Conservation (phyloP, 2,329 filamentous ascomycete genomes). For the Clonostachys rosea region DNA sequence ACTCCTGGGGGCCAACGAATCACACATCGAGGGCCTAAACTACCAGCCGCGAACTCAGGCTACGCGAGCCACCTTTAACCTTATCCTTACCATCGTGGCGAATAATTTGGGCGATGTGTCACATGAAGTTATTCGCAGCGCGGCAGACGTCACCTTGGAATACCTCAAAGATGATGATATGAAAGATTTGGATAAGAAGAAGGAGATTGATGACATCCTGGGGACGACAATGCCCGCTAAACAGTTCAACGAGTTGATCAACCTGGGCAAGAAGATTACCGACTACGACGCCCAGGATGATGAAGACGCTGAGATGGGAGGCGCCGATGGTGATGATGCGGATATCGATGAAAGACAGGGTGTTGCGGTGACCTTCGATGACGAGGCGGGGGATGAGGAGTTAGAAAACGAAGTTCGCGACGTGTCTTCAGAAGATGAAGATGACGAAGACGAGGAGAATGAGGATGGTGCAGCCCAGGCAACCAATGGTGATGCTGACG, state of each 20-base stretch:
- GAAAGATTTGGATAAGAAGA: slow-evolving; percentile 98
- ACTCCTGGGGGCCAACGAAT: slow-evolving; percentile 78
- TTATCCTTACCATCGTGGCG: slow-evolving; percentile 88
- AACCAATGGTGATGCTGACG: slow-evolving; percentile 48
- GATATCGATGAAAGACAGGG: slow-evolving; percentile 93
- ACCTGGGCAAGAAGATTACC: slow-evolving; percentile 96
- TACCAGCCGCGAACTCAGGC: slow-evolving; percentile 90
- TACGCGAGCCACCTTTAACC: slow-evolving; percentile 88
- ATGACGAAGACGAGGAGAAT: slow-evolving; percentile 56
- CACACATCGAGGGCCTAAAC: slow-evolving; percentile 83
- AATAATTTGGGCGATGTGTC: slow-evolving; percentile 88
- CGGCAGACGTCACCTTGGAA: slow-evolving; percentile 87
- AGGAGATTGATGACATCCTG: slow-evolving; percentile 89
- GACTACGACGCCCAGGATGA: slow-evolving; percentile 97
- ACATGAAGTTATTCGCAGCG: slow-evolving; percentile 86
- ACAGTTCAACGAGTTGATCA: slow-evolving; percentile 95
- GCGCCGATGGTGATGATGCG: slow-evolving; percentile 57
- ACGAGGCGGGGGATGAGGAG: slow-evolving; percentile 78
- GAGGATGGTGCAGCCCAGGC: slow-evolving; percentile 51
- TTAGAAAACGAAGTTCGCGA: slow-evolving; percentile 85
- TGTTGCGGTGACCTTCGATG: slow-evolving; percentile 95
- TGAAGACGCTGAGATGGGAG: slow-evolving; percentile 73
- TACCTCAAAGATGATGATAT: slow-evolving; percentile 91
- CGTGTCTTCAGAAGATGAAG: slow-evolving; percentile 79
- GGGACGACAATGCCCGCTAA: slow-evolving; percentile 79